Conservation (phyloP, 805 yeast species). For the Candida silvicultrix region DNA sequence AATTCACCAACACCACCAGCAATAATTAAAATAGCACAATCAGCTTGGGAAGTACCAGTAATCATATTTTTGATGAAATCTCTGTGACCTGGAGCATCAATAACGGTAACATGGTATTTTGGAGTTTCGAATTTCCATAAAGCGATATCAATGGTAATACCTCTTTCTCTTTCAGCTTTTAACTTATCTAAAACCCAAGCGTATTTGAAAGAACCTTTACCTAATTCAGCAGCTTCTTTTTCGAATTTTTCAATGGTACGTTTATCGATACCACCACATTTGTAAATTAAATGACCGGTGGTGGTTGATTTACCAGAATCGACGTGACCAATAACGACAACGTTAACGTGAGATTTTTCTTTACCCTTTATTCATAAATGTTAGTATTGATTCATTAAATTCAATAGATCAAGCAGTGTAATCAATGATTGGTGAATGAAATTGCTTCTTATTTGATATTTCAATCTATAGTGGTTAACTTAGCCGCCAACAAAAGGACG, state of each 20-base stretch:
- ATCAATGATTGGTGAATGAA: not conserved
- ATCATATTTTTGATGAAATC: conserved; percentile 95
- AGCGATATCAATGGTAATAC: conserved; percentile 94
- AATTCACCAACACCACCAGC: conserved; percentile 94
- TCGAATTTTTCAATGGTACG: conserved; percentile 98
- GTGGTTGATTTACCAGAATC: conserved; percentile 99
- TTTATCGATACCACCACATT: conserved; percentile 99
- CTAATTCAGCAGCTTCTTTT: conserved; percentile 97
- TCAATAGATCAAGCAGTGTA: too few species aligned
- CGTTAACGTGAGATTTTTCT: conserved; percentile 97
- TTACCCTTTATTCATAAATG: conserved; percentile 57
- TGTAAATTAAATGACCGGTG: conserved; percentile 98
- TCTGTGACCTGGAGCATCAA: conserved; percentile 95
- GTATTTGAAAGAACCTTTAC: conserved; percentile 98
- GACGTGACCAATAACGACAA: conserved; percentile 99
- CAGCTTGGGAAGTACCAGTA: conserved; percentile 95
- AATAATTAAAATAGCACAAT: conserved; percentile 85
- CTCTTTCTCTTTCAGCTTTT: conserved; percentile 96
- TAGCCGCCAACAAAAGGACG: too few species aligned
- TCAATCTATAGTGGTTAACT: not conserved
- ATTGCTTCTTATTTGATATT: not conserved
- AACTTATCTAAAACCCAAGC: conserved; percentile 96
- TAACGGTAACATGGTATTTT: conserved; percentile 87
- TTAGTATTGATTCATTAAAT: conserved; percentile 7
- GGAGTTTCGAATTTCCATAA: conserved; percentile 96